Base-by-base conservation (phyloP, 2,329 filamentous ascomycete species). In the Curvularia hawaiiensis region DNA sequence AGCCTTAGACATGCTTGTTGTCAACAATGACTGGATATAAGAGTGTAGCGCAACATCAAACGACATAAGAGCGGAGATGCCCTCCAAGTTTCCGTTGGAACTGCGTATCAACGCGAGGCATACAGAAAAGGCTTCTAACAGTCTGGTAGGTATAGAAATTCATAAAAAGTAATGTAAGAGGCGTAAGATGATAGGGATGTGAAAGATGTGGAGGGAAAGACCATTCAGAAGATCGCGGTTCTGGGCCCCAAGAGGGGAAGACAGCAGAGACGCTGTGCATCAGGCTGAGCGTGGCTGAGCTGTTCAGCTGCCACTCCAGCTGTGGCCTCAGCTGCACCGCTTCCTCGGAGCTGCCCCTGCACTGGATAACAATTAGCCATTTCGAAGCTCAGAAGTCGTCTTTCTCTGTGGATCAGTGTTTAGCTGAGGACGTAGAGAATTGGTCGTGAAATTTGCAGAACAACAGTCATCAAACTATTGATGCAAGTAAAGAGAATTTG, bases 1-100 rank as follows among this genome's bases (percentile, higher is more conserved):
- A 35, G 47, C 49, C 7, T 9, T 35, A 18, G 57, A 60, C 56
- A 64, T 62, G 22, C 26, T 8, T 3, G 26, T 14, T 16, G 8
- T 14, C 31, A 1, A 10, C 11, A 24, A 33, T 20, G 3, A 3
- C 14, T 20, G 14, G 12, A 55, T 16, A 44, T 16, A 11, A 31
- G 22, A 18, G 1, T 38, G 18, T 3, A 31, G 22, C 24, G 4
- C 4, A 20, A 4, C 20, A 8, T 20, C 3, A 14, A 11, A 20
- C 22, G 11, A 9, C 6, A 33, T 20, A 35, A 35, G 2, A 16
- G 28, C 6, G 2, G 9, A 14, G n/a, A 20, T 9, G 3, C 3
- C 3, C 10, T 4, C 4, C 12, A 14, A 20, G 10, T 33, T 3
- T 11, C 24, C 5, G 3, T 20, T 20, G 10, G 20, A 8, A 7